These are phyloP conservation scores for Tetrahymena thermophila DNA, from an alignment of 73 alveolate species.

Conservation along the genomic window DNA sequence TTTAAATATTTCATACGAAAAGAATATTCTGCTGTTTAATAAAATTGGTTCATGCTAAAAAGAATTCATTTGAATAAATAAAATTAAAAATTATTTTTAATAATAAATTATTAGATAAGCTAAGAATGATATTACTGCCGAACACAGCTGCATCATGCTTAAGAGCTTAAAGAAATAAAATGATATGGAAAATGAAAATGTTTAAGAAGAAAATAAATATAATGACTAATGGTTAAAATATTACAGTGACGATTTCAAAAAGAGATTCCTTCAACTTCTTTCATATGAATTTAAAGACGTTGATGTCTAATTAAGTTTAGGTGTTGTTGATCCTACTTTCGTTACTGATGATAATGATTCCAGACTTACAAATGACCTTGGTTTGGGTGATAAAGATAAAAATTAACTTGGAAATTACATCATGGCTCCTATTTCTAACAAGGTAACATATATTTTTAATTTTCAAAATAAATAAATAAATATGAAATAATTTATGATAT, in stretches of 20 bases:
- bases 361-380: not conserved
- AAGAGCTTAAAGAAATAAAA: conserved; percentile 47
- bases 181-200: conserved; percentile 43
- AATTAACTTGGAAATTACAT: conserved; percentile 3
- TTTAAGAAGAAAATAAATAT: conserved; percentile 16
- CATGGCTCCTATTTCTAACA: conserved; percentile 19
- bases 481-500: not conserved
- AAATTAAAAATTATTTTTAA: too few relatives aligned
- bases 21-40: not conserved
- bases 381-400: conserved; percentile 8
- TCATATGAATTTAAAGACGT: conserved; percentile 82
- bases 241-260: conserved; percentile 89
- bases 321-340: conserved; percentile 52
- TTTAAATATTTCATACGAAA: not conserved
- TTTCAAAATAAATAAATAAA: not conserved
- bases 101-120: not conserved
- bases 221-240: conserved; percentile 69
- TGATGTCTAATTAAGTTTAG: conserved; percentile 61
- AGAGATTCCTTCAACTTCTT: conserved; percentile 88
- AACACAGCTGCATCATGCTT: conserved; percentile 95
- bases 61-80: too few relatives aligned
- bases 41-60: too few relatives aligned
- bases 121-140: conserved; percentile 91
- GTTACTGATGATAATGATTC: conserved; percentile 50
- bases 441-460: not conserved